Conservation (phyloP, 31 red algal species). For the Asparagopsis taxiformis region DNA sequence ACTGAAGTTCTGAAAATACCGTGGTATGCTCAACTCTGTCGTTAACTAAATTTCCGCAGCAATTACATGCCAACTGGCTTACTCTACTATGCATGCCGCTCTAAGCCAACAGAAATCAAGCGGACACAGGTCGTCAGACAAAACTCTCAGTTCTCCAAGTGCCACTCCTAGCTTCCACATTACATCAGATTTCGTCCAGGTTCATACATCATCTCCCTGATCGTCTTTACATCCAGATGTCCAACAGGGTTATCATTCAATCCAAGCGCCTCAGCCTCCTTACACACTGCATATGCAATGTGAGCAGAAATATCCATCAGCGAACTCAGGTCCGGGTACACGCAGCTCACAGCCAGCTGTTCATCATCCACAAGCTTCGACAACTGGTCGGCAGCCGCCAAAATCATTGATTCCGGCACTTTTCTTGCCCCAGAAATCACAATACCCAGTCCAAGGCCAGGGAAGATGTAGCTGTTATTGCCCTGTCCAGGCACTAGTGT, state of each 20-base stretch:
- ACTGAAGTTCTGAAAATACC: no score
- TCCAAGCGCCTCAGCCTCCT: constrained; percentile 35
- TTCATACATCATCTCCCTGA: constrained; percentile 44
- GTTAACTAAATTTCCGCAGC: no score
- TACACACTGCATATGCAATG: constrained; percentile 69
- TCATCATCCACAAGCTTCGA: constrained; percentile 36
- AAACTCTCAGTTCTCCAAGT: no score
- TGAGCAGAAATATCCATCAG: constrained; percentile 66
- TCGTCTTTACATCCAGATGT: constrained; percentile 22
- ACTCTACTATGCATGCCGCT: no score
- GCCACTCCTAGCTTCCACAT: no score
- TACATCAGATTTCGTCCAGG: constrained; percentile 18
- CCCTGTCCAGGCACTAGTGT: constrained; percentile 66
- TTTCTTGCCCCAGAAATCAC: constrained; percentile 51
- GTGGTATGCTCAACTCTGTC: no score
- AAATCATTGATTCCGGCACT: constrained; percentile 78
- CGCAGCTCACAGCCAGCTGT: constrained; percentile 15
- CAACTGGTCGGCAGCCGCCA: constrained; percentile 70
- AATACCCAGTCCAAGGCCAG: constrained; percentile 88
- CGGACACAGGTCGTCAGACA: no score
- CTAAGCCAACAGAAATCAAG: no score
- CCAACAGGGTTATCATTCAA: constrained; percentile 20
- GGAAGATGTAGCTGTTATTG: constrained; percentile 95
- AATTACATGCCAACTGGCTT: no score
- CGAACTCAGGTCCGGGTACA: constrained; percentile 61